Base-by-base conservation (phyloP, 2,329 filamentous ascomycete species). In the Basipetospora chlamydospora region DNA sequence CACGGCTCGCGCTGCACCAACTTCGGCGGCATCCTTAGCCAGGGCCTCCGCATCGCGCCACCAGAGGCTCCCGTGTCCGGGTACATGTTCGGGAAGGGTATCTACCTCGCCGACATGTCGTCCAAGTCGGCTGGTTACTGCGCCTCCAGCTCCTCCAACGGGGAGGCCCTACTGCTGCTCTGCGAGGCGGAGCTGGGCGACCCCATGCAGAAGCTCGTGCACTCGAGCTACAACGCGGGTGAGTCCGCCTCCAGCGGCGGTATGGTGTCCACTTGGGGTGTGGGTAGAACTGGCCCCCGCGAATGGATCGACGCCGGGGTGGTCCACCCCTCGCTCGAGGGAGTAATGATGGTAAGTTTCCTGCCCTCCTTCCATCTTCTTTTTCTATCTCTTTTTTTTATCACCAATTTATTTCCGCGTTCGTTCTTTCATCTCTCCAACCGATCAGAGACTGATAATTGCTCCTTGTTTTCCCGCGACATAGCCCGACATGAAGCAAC, bases 61-160 rank as follows among this genome's bases (percentile, higher is more conserved):
- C 79, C 80, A 0, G 79, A 92, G 54, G 85, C 85, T 0, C 86
- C 84, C 0, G 76, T 76, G 0, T 70, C 66, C 4, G 83, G 83
- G 2, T 86, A 88, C 60, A 88, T 88, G 80, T 93, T 92, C 46
- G 85, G 80, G 39, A 92, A 92, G 55, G 85, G 85, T 30, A 80
- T 93, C 32, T 93, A 93, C 51, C 69, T 93, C 2, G 84, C 84
- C 3, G 84, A 92, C 48, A 86, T 86, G 67, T 80, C 75, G 0
- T 80, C 73, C 51, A 93, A 92, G 58, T 85, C 79, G 2, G 83
- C 83, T 12, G 73, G 73, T 47, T 93, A 93, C 59, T 90, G 83
- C 52, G 68, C 56, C 36, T 52, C 73, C 0, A 52, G 58, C 44
- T 67, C 61, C 41, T 80, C 78, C n/a, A 70, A 67, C n/a, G 70